phyloP scores from a whole-genome alignment of 2,329 filamentous ascomycete species.

The Venturia carpophila region DNA sequence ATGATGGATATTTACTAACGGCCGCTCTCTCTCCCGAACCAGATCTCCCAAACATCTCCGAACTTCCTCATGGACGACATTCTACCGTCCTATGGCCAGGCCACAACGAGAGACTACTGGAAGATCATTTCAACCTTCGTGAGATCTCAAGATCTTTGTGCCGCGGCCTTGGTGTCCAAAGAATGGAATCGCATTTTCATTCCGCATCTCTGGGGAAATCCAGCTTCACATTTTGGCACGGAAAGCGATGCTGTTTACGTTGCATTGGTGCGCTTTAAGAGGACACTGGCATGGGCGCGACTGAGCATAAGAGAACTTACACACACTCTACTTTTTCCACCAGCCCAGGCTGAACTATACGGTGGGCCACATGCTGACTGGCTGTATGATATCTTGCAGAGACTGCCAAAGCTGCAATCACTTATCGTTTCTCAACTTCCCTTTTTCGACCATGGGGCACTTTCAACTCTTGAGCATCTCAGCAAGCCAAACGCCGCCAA shows the following conservation, averaged over 20 bases:
- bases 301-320: conserved; percentile 47
- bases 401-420: conserved; percentile 51
- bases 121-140: conserved; percentile 50
- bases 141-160: conserved; percentile 48
- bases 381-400: conserved; percentile 51
- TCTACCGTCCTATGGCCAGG: conserved; percentile 53
- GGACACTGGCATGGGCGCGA: conserved; percentile 47
- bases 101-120: conserved; percentile 49
- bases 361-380: conserved; percentile 51
- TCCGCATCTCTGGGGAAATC: conserved; percentile 54
- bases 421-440: conserved; percentile 48
- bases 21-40: background rate
- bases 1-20: no score
- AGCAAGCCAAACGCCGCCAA: conserved; percentile 22
- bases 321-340: conserved; percentile 54
- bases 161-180: conserved; percentile 48
- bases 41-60: background rate
- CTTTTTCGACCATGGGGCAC: conserved; percentile 54
- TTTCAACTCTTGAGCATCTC: conserved; percentile 41
- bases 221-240: conserved; percentile 53
- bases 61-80: conserved; percentile 46
- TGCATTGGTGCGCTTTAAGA: conserved; percentile 51
- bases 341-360: conserved; percentile 53
- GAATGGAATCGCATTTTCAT: conserved; percentile 52
- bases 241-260: conserved; percentile 56